phyloP scores from a whole-genome alignment of 2,329 filamentous ascomycete genomes.

The Claviceps monticola region DNA sequence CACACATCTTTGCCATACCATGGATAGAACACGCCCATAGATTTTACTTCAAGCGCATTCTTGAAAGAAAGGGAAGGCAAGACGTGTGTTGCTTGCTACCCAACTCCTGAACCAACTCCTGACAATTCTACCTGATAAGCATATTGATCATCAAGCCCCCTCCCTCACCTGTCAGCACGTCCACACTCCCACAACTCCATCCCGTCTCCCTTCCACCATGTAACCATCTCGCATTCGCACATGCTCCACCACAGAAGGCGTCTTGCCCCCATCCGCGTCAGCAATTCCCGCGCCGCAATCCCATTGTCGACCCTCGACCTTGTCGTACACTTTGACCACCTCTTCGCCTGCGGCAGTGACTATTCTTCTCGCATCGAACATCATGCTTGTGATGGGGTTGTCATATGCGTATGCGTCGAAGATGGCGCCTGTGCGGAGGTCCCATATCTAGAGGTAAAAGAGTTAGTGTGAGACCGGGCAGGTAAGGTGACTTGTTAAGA shows the following conservation, averaged over 20 bases:
- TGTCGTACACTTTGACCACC: constrained; percentile 96
- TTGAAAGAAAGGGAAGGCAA: too few relatives aligned
- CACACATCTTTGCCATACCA: too few relatives aligned
- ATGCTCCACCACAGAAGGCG: constrained; percentile 59
- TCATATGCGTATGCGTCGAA: constrained; percentile 95
- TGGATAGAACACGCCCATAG: too few relatives aligned
- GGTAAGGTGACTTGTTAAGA: too few relatives aligned
- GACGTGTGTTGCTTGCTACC: too few relatives aligned
- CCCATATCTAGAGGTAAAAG: constrained; percentile 67
- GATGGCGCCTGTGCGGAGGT: constrained; percentile 89
- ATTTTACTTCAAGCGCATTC: too few relatives aligned
- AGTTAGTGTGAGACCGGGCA: too few relatives aligned
- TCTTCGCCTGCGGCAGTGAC: constrained; percentile 82
- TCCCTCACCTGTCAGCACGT: constrained; percentile 37
- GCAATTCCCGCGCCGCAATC: constrained; percentile 77
- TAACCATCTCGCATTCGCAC: constrained; percentile 92
- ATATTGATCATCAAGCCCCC: too few relatives aligned
- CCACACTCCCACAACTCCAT: constrained; percentile 87
- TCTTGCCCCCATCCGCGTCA: constrained; percentile 51
- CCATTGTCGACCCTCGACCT: constrained; percentile 91
- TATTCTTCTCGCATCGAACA: constrained; percentile 86
- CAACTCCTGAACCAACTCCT: too few relatives aligned
- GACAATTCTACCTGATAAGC: too few relatives aligned
- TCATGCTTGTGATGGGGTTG: constrained; percentile 83
- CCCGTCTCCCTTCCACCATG: constrained; percentile 74